phyloP scores from a whole-genome alignment of 1,284 basidiomycete genomes.

The Porogramme epimiltina region DNA sequence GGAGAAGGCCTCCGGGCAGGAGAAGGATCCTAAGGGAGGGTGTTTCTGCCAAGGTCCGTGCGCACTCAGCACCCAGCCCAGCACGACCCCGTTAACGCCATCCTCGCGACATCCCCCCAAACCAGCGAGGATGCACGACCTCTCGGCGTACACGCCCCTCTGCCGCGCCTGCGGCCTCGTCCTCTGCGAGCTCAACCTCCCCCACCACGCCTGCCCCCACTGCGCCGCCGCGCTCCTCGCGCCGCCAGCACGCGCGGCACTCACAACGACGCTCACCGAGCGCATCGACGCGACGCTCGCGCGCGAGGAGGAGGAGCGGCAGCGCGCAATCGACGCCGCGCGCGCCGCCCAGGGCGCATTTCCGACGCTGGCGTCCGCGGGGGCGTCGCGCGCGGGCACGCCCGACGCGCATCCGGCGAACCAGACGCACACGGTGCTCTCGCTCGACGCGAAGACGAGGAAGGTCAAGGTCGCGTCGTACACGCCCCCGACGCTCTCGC shows the following conservation, averaged over 20 bases:
- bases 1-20: slow-evolving; percentile 24
- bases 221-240: slow-evolving; percentile 47
- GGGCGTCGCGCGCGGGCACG: slow-evolving; percentile 19
- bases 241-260: slow-evolving; percentile 31
- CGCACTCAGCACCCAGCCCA: background rate
- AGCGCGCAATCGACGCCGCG: slow-evolving; percentile 47
- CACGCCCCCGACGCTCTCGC: slow-evolving; percentile 37
- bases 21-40: slow-evolving; percentile 56
- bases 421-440: slow-evolving; percentile 60
- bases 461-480: slow-evolving; percentile 56
- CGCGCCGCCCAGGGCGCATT: slow-evolving; percentile 60
- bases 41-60: slow-evolving; percentile 68
- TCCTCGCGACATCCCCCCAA: background rate
- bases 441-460: slow-evolving; percentile 54
- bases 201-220: slow-evolving; percentile 58
- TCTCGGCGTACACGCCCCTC: slow-evolving; percentile 58
- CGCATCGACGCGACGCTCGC: slow-evolving; percentile 45
- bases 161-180: slow-evolving; percentile 64
- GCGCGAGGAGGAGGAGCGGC: slow-evolving; percentile 50
- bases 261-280: slow-evolving; percentile 45
- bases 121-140: slow-evolving; percentile 56
- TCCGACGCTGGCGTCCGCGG: slow-evolving; percentile 46
- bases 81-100: background rate
- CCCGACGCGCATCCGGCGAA: slow-evolving; percentile 27
- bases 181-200: slow-evolving; percentile 59